Percentiles rank a stretch among this genome's conserved stretches.
These are phyloP conservation scores for Amphicarpaea edgeworthii DNA, from an alignment of 306 rosid species.

Conservation along the genomic window DNA sequence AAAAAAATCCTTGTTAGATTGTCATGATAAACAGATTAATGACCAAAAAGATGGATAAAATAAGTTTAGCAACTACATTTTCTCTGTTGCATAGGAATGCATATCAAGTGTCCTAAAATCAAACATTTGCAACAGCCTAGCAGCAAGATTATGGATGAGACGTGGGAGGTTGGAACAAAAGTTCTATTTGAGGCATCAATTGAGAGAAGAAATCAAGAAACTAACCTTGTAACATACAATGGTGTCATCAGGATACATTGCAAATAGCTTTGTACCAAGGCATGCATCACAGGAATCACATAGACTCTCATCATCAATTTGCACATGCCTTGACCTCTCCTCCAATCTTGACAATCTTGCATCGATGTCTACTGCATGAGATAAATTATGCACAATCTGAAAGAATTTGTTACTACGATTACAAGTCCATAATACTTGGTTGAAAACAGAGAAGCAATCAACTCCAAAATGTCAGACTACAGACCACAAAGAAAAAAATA, in stretches of 20 bases:
- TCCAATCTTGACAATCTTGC: conserved; percentile 94
- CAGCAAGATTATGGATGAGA: too few relatives aligned
- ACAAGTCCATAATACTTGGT: conserved; percentile 23
- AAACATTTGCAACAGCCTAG: too few relatives aligned
- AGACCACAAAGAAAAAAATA: neutral
- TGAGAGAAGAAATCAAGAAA: conserved; percentile 37
- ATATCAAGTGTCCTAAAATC: neutral
- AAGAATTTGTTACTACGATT: conserved; percentile 22
- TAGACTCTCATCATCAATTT: conserved; percentile 94
- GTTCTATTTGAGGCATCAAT: neutral
- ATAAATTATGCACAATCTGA: conserved; percentile 89
- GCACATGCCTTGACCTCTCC: conserved; percentile 93
- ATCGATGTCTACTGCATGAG: conserved; percentile 88
- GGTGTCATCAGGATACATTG: conserved; percentile 98
- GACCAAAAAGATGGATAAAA: neutral
- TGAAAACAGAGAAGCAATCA: conserved; percentile 2
- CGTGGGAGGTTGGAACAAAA: conserved; percentile 9
- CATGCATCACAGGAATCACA: conserved; percentile 97
- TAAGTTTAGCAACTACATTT: neutral
- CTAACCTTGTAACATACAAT: conserved; percentile 96
- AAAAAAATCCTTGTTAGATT: too few relatives aligned
- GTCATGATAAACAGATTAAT: too few relatives aligned
- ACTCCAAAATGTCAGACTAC: neutral
- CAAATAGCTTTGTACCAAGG: conserved; percentile 95
- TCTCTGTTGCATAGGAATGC: conserved; percentile 29